A percentile compares a stretch with the other conserved stretches of the same genome.
Conservation (phyloP, 116 monocot genomes). For the Zostera marina region DNA sequence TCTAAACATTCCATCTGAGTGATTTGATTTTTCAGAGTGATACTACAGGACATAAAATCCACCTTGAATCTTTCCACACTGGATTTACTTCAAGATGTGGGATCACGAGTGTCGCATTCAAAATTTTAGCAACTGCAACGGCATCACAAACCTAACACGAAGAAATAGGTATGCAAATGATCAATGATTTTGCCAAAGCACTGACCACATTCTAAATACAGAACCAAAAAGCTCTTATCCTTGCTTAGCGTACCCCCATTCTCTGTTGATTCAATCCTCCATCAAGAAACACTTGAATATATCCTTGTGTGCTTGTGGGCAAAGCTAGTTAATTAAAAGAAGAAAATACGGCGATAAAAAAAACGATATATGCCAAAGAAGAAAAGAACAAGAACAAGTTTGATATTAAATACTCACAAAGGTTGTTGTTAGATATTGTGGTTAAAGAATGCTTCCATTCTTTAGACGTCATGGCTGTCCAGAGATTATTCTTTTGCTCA, state of each 20-base stretch:
- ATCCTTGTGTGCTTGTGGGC: constrained; percentile 40
- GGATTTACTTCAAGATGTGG: constrained; percentile 82
- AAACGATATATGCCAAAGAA: neutral
- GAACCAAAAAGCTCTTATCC: too few species aligned
- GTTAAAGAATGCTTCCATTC: constrained; percentile 61
- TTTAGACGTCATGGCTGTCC: constrained; percentile 54
- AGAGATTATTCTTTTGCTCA: constrained; percentile 43
- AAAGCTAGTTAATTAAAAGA: constrained; percentile 11
- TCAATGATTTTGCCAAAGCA: too few species aligned
- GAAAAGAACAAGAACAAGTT: neutral
- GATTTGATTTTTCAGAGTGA: neutral
- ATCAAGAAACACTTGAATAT: constrained; percentile 88
- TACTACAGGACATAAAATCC: neutral
- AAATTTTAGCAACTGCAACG: constrained; percentile 82
- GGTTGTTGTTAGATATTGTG: constrained; percentile 5
- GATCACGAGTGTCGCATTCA: constrained; percentile 84
- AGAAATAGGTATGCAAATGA: constrained; percentile 2
- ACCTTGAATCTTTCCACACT: constrained; percentile 94
- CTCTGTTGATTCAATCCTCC: constrained; percentile 95
- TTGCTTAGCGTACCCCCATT: constrained; percentile 74
- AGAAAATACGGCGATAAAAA: neutral
- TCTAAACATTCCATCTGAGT: too few species aligned
- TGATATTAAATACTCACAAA: constrained; percentile 18
- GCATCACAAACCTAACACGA: constrained; percentile 75
- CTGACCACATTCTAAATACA: too few species aligned